These are phyloP conservation scores for Candolleomyces aberdarensis DNA, from an alignment of 768 basidiomycete species.

Conservation along the genomic window DNA sequence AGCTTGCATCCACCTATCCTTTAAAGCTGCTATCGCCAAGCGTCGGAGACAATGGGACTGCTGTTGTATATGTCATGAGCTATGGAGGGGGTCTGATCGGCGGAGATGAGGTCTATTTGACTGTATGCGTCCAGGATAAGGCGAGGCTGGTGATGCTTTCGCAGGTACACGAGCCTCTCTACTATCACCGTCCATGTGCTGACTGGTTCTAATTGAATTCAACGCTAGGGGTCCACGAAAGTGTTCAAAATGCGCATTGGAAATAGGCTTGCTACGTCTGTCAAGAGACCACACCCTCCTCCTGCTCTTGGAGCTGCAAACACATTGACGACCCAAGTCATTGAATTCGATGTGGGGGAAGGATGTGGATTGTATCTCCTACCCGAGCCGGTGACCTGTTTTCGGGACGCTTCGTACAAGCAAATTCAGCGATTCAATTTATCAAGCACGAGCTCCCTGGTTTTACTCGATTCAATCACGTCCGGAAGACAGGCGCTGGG, in stretches of 20 bases:
- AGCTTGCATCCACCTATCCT: slow-evolving; percentile 80
- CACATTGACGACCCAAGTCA: slow-evolving; percentile 55
- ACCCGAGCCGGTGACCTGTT: slow-evolving; percentile 93
- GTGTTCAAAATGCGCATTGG: slow-evolving; percentile 81
- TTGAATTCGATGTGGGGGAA: slow-evolving; percentile 53
- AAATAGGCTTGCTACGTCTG: slow-evolving; percentile 47
- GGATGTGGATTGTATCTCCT: slow-evolving; percentile 70
- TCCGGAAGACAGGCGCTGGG: slow-evolving; percentile 79
- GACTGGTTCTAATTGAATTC: neutral
- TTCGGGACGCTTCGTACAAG: slow-evolving; percentile 75
- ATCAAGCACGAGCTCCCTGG: slow-evolving; percentile 53
- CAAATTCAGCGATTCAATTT: slow-evolving; percentile 82
- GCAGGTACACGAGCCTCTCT: slow-evolving; percentile 52
- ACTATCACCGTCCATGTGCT: neutral
- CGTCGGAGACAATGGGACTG: slow-evolving; percentile 46
- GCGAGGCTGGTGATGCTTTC: slow-evolving; percentile 73
- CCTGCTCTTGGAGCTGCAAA: neutral
- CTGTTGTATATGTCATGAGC: slow-evolving; percentile 72
- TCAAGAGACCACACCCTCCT: slow-evolving; percentile 1
- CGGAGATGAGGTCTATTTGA: slow-evolving; percentile 70
- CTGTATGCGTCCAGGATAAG: slow-evolving; percentile 54
- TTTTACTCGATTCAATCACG: slow-evolving; percentile 90
- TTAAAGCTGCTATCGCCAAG: slow-evolving; percentile 83
- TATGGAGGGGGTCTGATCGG: slow-evolving; percentile 93
- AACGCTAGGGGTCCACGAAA: slow-evolving; percentile 81